These are phyloP conservation scores for Plasmodium cynomolgi DNA, from an alignment of 169 alveolate genomes.

Conservation along the genomic window DNA sequence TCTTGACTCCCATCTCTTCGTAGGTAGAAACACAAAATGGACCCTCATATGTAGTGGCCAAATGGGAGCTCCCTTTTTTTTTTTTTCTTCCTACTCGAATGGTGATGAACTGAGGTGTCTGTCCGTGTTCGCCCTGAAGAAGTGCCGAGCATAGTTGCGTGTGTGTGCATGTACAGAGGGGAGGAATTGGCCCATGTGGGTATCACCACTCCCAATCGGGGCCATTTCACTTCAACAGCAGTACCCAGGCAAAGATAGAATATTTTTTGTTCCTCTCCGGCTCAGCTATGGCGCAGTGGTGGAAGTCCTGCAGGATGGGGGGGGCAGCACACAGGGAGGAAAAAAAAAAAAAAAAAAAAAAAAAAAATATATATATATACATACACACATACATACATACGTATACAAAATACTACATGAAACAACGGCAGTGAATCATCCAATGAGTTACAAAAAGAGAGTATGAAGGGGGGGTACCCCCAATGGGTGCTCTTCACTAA, in stretches of 20 bases:
- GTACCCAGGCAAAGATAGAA: slow-evolving; percentile 23
- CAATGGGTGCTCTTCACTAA: background rate
- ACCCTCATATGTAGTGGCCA: background rate
- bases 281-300: slow-evolving; percentile 58
- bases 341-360: background rate
- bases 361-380: background rate
- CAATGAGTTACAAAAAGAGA: background rate
- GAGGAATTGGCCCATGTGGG: background rate
- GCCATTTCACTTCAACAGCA: background rate
- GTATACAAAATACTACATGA: background rate
- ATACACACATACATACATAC: no score
- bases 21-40: background rate
- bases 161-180: background rate
- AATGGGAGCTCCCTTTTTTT: background rate
- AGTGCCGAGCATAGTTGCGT: background rate
- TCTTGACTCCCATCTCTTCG: background rate
- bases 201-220: background rate
- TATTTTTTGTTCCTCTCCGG: slow-evolving; percentile 56
- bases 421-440: background rate
- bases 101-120: slow-evolving; percentile 33
- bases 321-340: background rate
- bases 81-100: slow-evolving; percentile 6
- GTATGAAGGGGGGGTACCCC: background rate
- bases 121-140: slow-evolving; percentile 11
- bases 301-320: slow-evolving; percentile 1